These are phyloP conservation scores for Mycosarcoma maydis DNA, from an alignment of 1,284 basidiomycete genomes.

Conservation along the genomic window DNA sequence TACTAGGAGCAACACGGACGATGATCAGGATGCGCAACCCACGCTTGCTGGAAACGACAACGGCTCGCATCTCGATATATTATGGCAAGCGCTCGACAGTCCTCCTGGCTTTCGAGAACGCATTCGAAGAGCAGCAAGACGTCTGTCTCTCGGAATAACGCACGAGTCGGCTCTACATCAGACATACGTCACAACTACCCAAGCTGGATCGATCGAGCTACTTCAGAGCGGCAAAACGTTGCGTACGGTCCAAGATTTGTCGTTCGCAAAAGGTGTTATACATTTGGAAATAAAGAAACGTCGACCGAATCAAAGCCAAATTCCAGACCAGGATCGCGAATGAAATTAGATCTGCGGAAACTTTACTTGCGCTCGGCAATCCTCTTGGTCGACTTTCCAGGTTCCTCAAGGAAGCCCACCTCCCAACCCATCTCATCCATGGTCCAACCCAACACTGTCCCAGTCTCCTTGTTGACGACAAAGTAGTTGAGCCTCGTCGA, in stretches of 20 bases:
- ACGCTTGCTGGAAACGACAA: neutral
- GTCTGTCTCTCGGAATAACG: constrained; percentile 38
- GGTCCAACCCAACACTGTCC: constrained; percentile 44
- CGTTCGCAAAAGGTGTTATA: constrained; percentile 39
- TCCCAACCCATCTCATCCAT: constrained; percentile 58
- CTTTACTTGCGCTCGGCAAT: constrained; percentile 1
- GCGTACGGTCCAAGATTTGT: constrained; percentile 33
- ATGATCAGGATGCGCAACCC: constrained; percentile 2
- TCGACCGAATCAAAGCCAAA: neutral
- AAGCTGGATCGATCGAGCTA: constrained; percentile 11
- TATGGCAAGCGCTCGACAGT: constrained; percentile 35
- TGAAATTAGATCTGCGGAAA: too few species aligned
- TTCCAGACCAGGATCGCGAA: neutral
- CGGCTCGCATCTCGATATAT: neutral
- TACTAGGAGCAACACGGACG: constrained; percentile 1
- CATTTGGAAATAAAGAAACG: constrained; percentile 4
- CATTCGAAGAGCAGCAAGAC: constrained; percentile 36
- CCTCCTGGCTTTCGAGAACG: constrained; percentile 39
- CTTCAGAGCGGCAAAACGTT: constrained; percentile 16
- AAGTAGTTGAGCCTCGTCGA: constrained; percentile 28
- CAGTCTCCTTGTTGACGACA: constrained; percentile 32
- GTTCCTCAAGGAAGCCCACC: constrained; percentile 24
- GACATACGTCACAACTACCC: constrained; percentile 15
- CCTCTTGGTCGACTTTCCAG: constrained; percentile 10
- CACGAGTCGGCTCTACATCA: constrained; percentile 28